These are phyloP conservation scores for Kernera saxatilis DNA, from an alignment of 345 rosid species.

Conservation along the genomic window DNA sequence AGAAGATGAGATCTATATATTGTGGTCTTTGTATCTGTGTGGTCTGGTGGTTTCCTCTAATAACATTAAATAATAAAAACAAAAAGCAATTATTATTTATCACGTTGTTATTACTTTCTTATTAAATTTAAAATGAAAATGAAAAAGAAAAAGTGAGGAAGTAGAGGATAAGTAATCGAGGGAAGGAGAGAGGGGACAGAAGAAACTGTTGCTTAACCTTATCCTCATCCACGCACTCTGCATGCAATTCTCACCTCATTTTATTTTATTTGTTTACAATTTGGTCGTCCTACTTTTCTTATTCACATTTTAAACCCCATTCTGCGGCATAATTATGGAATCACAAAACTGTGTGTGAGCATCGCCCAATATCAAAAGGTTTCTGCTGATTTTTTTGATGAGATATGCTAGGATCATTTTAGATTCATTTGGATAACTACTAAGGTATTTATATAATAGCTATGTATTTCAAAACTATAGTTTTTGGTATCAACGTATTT, in stretches of 20 bases:
- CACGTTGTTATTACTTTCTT: constrained; percentile 3
- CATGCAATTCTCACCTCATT: constrained; percentile 6
- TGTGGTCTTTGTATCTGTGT: constrained; percentile 7
- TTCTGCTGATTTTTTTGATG: not conserved
- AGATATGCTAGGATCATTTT: too few species aligned
- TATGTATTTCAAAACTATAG: too few species aligned
- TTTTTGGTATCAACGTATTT: too few species aligned
- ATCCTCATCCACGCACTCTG: constrained; percentile 29
- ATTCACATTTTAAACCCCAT: not conserved
- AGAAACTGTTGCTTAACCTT: constrained; percentile 20
- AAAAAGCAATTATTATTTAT: not conserved
- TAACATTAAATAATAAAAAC: constrained; percentile 4
- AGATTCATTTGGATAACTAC: too few species aligned
- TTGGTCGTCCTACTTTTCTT: not conserved
- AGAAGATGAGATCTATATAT: constrained; percentile 28
- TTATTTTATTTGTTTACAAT: constrained; percentile 1
- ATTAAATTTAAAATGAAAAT: not conserved
- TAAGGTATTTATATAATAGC: too few species aligned
- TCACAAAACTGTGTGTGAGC: not conserved
- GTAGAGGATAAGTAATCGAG: constrained; percentile 1
- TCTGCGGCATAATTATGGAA: not conserved
- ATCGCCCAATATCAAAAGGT: not conserved
- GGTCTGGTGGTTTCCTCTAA: not conserved
- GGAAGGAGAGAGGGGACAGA: constrained; percentile 4
- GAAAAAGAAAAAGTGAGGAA: not conserved